A percentile compares a stretch with the other conserved stretches of the same genome.
Evolutionary conservation across 495 filamentous ascomycete species (phyloP).

Genomic region (Xylaria scruposa): DNA sequence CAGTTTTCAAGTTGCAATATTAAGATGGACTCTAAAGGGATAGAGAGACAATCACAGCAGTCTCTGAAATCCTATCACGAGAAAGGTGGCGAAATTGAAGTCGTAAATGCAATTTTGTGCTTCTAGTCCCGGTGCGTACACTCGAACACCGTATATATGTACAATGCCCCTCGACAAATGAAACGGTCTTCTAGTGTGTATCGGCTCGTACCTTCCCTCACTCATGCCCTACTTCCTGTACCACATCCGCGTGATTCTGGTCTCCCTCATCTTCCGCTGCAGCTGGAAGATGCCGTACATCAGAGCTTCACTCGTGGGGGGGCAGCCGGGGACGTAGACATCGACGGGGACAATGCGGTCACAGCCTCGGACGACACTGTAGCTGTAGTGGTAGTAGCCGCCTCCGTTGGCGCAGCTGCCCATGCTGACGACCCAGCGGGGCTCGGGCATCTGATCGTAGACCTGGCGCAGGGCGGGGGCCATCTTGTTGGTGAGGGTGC

Average conservation of each 20-base stretch:
- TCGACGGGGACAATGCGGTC: slow-evolving; percentile 92
- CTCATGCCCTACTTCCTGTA: slow-evolving; percentile 58
- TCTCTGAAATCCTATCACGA: neutral
- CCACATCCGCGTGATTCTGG: slow-evolving; percentile 74
- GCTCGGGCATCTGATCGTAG: slow-evolving; percentile 98
- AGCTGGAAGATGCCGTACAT: slow-evolving; percentile 88
- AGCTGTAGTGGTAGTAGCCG: slow-evolving; percentile 94
- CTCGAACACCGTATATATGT: slow-evolving; percentile 28
- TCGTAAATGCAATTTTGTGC: slow-evolving; percentile 16
- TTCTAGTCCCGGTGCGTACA: slow-evolving; percentile 25
- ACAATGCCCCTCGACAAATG: slow-evolving; percentile 29
- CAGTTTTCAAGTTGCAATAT: no score
- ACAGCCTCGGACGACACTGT: slow-evolving; percentile 85
- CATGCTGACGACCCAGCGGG: slow-evolving; percentile 92
- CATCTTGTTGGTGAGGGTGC: slow-evolving; percentile 98
- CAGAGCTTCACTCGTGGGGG: slow-evolving; percentile 85
- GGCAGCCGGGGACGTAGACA: slow-evolving; percentile 92
- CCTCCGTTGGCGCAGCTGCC: slow-evolving; percentile 91
- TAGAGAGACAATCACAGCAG: no score
- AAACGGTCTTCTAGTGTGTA: slow-evolving; percentile 20
- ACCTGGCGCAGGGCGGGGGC: slow-evolving; percentile 92
- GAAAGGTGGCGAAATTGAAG: neutral
- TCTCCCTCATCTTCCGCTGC: slow-evolving; percentile 87
- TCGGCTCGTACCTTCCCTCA: neutral
- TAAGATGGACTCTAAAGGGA: no score